A percentile compares a stretch with the other conserved stretches of the same genome.
These are phyloP conservation scores for Marsdenia floribunda DNA, from an alignment of 257 asterid genomes.

Conservation along the genomic window DNA sequence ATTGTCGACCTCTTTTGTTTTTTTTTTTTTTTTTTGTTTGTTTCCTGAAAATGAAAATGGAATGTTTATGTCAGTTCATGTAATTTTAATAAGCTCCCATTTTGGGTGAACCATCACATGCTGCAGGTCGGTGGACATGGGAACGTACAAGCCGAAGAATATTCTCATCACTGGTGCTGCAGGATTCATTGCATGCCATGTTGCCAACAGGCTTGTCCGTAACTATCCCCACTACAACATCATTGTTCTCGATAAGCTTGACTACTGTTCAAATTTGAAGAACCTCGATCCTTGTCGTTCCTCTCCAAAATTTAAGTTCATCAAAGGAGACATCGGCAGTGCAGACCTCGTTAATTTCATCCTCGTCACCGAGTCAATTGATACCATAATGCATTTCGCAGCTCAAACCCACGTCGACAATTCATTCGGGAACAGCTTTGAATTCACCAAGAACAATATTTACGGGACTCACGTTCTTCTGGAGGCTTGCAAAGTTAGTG, in stretches of 20 bases:
- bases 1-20: too few relatives aligned
- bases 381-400: constrained; percentile 71
- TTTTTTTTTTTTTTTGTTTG: too few relatives aligned
- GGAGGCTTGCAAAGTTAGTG: constrained; percentile 61
- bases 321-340: constrained; percentile 58
- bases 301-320: constrained; percentile 65
- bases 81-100: too few relatives aligned
- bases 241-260: constrained; percentile 67
- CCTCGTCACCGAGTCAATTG: constrained; percentile 54
- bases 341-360: constrained; percentile 69
- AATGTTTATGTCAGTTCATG: too few relatives aligned
- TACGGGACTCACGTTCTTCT: constrained; percentile 67
- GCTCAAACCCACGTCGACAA: constrained; percentile 75
- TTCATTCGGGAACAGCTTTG: constrained; percentile 67
- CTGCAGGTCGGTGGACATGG: constrained; percentile 28
- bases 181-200: constrained; percentile 70
- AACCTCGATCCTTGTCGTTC: constrained; percentile 45
- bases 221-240: constrained; percentile 58
- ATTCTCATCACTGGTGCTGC: constrained; percentile 79
- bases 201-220: constrained; percentile 58
- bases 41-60: too few relatives aligned
- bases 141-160: constrained; percentile 52
- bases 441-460: constrained; percentile 69
- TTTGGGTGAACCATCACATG: too few relatives aligned
- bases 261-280: constrained; percentile 58